phyloP scores from a whole-genome alignment of 495 filamentous ascomycete genomes.

The Rusavskia elegans region DNA sequence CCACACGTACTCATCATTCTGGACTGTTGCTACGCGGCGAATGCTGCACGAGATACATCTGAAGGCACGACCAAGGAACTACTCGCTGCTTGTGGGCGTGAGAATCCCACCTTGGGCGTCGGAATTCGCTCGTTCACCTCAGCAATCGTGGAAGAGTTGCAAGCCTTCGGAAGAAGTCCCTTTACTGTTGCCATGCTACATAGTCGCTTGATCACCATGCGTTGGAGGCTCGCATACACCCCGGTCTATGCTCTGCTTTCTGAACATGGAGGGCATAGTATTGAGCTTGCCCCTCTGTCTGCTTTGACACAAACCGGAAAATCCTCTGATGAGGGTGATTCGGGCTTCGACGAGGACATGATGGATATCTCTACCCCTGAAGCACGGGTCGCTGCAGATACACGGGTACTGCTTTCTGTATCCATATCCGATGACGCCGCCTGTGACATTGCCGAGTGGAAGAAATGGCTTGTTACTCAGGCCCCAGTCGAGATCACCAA shows the following conservation, averaged over 20 bases:
- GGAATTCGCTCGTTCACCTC: slow-evolving; percentile 2
- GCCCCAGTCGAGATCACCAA: background rate
- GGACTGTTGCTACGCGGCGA: slow-evolving; percentile 9
- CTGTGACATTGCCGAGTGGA: background rate
- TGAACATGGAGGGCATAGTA: background rate
- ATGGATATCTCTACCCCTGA: background rate
- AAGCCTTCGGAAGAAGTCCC: background rate
- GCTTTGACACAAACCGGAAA: background rate
- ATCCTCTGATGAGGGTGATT: background rate
- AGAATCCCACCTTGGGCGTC: slow-evolving; percentile 1
- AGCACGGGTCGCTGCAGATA: background rate
- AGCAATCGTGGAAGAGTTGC: slow-evolving; percentile 3
- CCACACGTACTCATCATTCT: slow-evolving; percentile 9
- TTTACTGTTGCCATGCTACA: slow-evolving; percentile 9
- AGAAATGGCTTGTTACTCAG: slow-evolving; percentile 1
- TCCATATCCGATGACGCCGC: background rate
- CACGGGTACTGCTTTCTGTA: background rate
- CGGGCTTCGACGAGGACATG: background rate
- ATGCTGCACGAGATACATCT: slow-evolving; percentile 5
- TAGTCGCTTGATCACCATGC: slow-evolving; percentile 4
- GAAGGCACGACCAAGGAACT: slow-evolving; percentile 6
- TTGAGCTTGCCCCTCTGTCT: background rate
- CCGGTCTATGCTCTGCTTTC: slow-evolving; percentile 4
- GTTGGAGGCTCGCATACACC: background rate
- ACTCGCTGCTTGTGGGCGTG: slow-evolving; percentile 3